Conservation (phyloP, 2,329 filamentous ascomycete genomes). For the Alternaria angustiovoidea region DNA sequence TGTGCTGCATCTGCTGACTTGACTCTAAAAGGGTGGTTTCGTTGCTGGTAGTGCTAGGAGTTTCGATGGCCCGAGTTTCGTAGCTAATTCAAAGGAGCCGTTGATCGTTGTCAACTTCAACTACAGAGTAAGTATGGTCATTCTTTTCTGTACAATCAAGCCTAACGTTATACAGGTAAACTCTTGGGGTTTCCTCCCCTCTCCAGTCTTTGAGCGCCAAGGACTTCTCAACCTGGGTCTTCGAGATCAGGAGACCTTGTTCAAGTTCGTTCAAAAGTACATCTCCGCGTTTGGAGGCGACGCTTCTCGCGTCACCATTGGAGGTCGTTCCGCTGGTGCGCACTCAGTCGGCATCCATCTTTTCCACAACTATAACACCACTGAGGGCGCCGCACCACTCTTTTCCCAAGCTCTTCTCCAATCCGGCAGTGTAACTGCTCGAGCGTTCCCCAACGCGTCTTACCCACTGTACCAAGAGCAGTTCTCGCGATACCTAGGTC, state of each 20-base stretch:
- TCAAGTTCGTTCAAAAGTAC: conserved; percentile 51
- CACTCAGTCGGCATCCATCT: conserved; percentile 41
- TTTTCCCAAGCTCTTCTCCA: conserved; percentile 41
- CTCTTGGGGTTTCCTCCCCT: conserved; percentile 38
- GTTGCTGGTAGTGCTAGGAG: conserved; percentile 33
- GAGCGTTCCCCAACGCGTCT: conserved; percentile 36
- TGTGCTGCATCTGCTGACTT: neutral
- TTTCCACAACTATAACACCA: conserved; percentile 41
- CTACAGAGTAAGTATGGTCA: conserved; percentile 26
- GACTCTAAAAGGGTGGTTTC: conserved; percentile 22
- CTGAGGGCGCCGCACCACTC: conserved; percentile 26
- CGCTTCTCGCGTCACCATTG: conserved; percentile 47
- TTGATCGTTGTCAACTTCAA: conserved; percentile 41
- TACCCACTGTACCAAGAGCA: conserved; percentile 42
- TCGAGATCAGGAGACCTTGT: conserved; percentile 28
- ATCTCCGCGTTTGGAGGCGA: conserved; percentile 53
- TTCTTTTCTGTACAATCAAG: neutral
- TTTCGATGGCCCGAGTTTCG: conserved; percentile 38
- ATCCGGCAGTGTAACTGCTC: conserved; percentile 38
- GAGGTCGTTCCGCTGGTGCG: conserved; percentile 49
- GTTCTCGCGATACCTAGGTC: conserved; percentile 28
- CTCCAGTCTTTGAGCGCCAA: conserved; percentile 32
- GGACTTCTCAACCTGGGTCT: conserved; percentile 41
- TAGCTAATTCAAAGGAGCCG: conserved; percentile 31
- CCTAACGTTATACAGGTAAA: conserved; percentile 6